Conservation (phyloP, 495 filamentous ascomycete genomes). For the Bryoglossum gracile region DNA sequence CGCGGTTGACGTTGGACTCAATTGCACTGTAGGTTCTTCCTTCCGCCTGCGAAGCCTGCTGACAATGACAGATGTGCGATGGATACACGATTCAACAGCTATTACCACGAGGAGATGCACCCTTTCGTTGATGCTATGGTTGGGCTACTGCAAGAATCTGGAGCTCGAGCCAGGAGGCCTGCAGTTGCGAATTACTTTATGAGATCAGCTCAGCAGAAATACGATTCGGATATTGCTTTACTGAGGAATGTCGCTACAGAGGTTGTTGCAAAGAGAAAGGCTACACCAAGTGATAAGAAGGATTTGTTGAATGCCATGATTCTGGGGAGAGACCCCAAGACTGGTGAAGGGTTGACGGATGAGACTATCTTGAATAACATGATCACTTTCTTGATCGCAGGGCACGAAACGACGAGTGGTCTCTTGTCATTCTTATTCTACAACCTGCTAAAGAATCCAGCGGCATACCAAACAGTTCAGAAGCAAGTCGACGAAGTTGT, state of each 20-base stretch:
- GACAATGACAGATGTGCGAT: constrained; percentile 45
- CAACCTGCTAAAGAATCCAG: constrained; percentile 32
- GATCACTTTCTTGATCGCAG: constrained; percentile 64
- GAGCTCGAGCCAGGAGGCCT: constrained; percentile 43
- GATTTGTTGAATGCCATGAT: constrained; percentile 69
- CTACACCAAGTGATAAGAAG: constrained; percentile 50
- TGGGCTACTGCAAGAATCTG: constrained; percentile 48
- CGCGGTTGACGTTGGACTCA: constrained; percentile 64
- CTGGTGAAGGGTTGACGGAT: constrained; percentile 54
- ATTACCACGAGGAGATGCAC: constrained; percentile 50
- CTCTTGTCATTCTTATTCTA: constrained; percentile 43
- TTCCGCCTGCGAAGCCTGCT: not conserved
- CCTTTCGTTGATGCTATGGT: constrained; percentile 53
- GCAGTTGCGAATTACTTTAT: constrained; percentile 44
- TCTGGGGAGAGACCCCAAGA: constrained; percentile 56
- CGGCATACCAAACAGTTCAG: constrained; percentile 27
- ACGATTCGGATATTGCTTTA: constrained; percentile 47
- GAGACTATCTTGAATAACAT: constrained; percentile 62
- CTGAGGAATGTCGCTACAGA: constrained; percentile 49
- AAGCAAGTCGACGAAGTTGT: constrained; percentile 46
- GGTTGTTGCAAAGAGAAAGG: constrained; percentile 51
- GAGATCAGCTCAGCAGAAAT: constrained; percentile 47
- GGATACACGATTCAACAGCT: constrained; percentile 69
- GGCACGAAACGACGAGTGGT: constrained; percentile 67
- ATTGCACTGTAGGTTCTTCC: constrained; percentile 44